Percentiles rank a stretch among this genome's conserved stretches.
These are phyloP conservation scores for Camelina sativa DNA, from an alignment of 345 rosid genomes.

Conservation along the genomic window DNA sequence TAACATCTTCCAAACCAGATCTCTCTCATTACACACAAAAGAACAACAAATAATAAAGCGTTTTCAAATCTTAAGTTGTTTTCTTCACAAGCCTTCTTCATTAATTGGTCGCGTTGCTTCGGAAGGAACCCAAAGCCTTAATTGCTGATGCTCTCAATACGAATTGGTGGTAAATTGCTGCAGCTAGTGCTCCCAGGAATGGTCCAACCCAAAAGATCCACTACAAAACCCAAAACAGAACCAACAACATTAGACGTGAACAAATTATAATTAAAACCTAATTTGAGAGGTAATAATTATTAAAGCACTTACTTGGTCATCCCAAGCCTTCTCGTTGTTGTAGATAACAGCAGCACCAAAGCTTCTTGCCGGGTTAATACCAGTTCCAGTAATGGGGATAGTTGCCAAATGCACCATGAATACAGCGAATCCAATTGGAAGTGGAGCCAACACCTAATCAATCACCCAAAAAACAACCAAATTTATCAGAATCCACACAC, in stretches of 20 bases:
- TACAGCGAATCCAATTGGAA: conserved; percentile 81
- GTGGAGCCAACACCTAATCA: conserved; percentile 65
- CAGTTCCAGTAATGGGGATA: conserved; percentile 81
- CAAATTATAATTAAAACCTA: too few relatives aligned
- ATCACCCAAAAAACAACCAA: background rate
- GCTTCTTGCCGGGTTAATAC: conserved; percentile 82
- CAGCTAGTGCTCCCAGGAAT: conserved; percentile 73
- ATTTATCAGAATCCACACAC: background rate
- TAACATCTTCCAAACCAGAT: conserved; percentile 25
- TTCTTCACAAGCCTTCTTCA: conserved; percentile 22
- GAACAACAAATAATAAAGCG: conserved; percentile 32
- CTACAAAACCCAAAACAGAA: conserved; percentile 34
- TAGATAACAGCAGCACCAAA: conserved; percentile 79
- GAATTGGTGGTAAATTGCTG: conserved; percentile 73
- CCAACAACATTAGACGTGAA: background rate
- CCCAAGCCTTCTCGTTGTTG: conserved; percentile 65
- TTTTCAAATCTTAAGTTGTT: conserved; percentile 9
- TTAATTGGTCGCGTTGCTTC: conserved; percentile 65
- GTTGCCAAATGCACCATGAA: conserved; percentile 85
- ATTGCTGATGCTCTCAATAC: conserved; percentile 70
- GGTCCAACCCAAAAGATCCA: conserved; percentile 92
- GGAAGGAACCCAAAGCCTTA: conserved; percentile 72
- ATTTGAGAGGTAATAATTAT: background rate
- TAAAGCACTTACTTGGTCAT: conserved; percentile 50
- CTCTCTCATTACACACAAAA: conserved; percentile 35